A percentile compares a stretch with the other conserved stretches of the same genome.
Evolutionary conservation across 2,329 filamentous ascomycete species (phyloP).

Genomic region (Emmonsiellopsis sp.): DNA sequence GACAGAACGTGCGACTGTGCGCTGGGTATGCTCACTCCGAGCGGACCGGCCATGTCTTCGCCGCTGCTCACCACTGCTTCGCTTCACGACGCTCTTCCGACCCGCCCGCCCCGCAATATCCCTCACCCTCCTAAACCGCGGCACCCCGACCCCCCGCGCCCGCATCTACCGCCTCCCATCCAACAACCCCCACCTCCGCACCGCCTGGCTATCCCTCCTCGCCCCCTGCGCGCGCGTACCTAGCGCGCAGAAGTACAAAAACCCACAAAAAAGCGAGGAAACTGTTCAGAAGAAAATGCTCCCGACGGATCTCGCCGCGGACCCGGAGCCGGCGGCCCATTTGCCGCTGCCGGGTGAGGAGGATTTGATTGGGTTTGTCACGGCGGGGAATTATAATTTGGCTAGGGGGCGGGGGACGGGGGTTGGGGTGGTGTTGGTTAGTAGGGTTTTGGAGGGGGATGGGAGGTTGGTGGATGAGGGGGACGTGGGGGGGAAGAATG

Average conservation of each 20-base stretch:
- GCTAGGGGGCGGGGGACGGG: constrained; percentile 65
- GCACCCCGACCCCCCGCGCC: constrained; percentile 61
- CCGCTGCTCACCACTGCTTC: too few species aligned
- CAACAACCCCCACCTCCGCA: constrained; percentile 44
- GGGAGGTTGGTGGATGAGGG: neutral
- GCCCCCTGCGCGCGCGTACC: constrained; percentile 13
- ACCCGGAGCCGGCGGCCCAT: constrained; percentile 28
- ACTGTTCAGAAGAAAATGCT: neutral
- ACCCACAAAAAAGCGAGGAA: constrained; percentile 7
- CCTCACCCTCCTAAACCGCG: constrained; percentile 59
- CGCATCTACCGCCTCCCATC: constrained; percentile 79
- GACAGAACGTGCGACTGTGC: too few species aligned
- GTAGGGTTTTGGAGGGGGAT: constrained; percentile 36
- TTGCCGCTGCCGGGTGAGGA: constrained; percentile 57
- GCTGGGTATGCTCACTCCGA: too few species aligned
- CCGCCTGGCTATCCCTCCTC: constrained; percentile 54
- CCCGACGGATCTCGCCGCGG: constrained; percentile 25
- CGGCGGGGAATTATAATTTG: constrained; percentile 74
- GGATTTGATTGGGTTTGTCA: constrained; percentile 84
- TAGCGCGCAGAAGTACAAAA: constrained; percentile 12
- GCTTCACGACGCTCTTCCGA: too few species aligned
- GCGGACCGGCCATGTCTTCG: too few species aligned
- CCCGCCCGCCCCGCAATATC: constrained; percentile 52
- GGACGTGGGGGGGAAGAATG: neutral
- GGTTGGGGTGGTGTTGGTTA: constrained; percentile 59